Evolutionary conservation across 768 basidiomycete genomes (phyloP).

Genomic region (Tricholoma matsutake): DNA sequence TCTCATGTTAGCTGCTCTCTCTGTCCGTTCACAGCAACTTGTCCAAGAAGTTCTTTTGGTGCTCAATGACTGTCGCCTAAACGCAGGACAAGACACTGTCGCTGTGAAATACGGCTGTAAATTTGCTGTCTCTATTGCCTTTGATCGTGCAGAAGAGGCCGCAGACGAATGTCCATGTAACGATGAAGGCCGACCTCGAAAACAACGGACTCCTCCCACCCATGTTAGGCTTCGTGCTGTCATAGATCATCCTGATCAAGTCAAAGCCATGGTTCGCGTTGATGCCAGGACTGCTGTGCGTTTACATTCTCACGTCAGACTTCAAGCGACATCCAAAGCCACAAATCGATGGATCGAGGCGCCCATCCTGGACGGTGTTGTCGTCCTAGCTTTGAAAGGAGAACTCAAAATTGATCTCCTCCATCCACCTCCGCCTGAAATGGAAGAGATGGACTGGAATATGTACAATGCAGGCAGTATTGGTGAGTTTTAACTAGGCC

Average conservation of each 20-base stretch:
- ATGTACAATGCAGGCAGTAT: slow-evolving; percentile 61
- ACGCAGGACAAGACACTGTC: slow-evolving; percentile 16
- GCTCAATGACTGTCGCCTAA: slow-evolving; percentile 45
- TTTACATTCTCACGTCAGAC: slow-evolving; percentile 63
- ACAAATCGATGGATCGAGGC: slow-evolving; percentile 45
- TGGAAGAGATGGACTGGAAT: slow-evolving; percentile 58
- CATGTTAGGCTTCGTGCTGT: slow-evolving; percentile 38
- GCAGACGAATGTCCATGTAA: slow-evolving; percentile 65
- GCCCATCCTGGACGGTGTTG: slow-evolving; percentile 56
- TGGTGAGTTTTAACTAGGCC: slow-evolving; percentile 32
- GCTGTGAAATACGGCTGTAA: slow-evolving; percentile 47
- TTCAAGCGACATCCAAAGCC: slow-evolving; percentile 55
- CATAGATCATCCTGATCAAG: slow-evolving; percentile 33
- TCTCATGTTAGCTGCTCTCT: slow-evolving; percentile 48
- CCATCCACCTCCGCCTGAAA: slow-evolving; percentile 61
- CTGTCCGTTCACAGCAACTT: slow-evolving; percentile 47
- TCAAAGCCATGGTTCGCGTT: slow-evolving; percentile 53
- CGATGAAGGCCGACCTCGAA: slow-evolving; percentile 51
- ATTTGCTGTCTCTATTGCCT: slow-evolving; percentile 53
- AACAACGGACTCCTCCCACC: slow-evolving; percentile 40
- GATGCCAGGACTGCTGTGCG: slow-evolving; percentile 48
- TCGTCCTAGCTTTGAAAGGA: slow-evolving; percentile 49
- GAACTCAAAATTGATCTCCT: slow-evolving; percentile 52
- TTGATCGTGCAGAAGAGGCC: slow-evolving; percentile 66
- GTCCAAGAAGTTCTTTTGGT: slow-evolving; percentile 61